Conservation (phyloP, 352 stramenopile species). For the Plasmopara viticola region DNA sequence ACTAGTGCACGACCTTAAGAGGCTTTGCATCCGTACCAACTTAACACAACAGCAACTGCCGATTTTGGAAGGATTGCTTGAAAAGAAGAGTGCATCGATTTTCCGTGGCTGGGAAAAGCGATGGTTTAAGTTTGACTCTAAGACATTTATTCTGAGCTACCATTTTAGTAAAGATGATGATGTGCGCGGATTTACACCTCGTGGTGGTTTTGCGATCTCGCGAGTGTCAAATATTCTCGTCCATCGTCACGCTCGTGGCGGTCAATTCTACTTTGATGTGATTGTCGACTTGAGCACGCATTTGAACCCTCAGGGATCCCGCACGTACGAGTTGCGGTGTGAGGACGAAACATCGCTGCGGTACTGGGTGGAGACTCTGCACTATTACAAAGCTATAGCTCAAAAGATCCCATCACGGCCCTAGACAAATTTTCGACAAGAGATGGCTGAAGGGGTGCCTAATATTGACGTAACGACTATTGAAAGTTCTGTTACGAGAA, state of each 20-base stretch:
- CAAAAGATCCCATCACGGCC: constrained; percentile 34
- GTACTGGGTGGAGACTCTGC: constrained; percentile 65
- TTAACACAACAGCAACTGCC: too few species aligned
- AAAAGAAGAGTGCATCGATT: too few species aligned
- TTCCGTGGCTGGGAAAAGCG: too few species aligned
- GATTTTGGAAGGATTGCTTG: too few species aligned
- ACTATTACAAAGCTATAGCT: constrained; percentile 54
- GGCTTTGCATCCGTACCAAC: too few species aligned
- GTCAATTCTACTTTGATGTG: constrained; percentile 56
- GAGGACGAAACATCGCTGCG: constrained; percentile 45
- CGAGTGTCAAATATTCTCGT: constrained; percentile 56
- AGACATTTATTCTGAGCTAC: too few species aligned
- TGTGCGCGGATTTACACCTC: too few species aligned
- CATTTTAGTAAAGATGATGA: too few species aligned
- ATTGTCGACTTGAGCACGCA: constrained; percentile 62
- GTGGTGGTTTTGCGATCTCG: constrained; percentile 16
- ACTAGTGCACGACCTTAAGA: constrained; percentile 53
- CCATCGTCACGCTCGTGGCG: constrained; percentile 31
- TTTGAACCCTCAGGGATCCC: constrained; percentile 45
- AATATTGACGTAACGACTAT: too few species aligned
- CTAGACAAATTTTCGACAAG: constrained; percentile 24
- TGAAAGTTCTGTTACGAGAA: background rate
- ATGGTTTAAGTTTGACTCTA: too few species aligned
- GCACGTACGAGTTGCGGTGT: constrained; percentile 66
- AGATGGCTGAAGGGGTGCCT: constrained; percentile 13